phyloP scores from a whole-genome alignment of 2,329 filamentous ascomycete species.

The Fusarium foetens region DNA sequence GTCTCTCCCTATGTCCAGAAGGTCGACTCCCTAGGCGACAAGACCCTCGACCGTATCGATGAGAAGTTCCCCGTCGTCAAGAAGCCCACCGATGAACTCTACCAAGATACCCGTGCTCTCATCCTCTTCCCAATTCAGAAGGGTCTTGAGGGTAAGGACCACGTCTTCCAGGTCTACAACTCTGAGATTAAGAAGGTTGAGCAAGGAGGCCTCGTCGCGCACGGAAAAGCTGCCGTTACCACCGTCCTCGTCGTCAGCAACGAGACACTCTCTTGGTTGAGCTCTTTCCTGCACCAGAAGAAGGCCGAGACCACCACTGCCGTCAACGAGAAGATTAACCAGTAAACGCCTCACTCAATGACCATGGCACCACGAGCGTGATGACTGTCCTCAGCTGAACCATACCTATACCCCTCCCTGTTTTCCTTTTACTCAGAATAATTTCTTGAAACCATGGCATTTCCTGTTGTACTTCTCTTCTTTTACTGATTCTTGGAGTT shows the following conservation, averaged over 20 bases:
- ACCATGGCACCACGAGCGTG: slow-evolving; percentile 17
- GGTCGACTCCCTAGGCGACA: slow-evolving; percentile 80
- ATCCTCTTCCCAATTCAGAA: slow-evolving; percentile 72
- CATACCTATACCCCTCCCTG: slow-evolving; percentile 41
- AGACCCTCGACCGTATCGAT: slow-evolving; percentile 76
- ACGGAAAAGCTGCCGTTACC: slow-evolving; percentile 75
- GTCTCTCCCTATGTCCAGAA: slow-evolving; percentile 86
- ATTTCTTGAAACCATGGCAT: slow-evolving; percentile 7
- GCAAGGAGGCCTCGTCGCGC: slow-evolving; percentile 71
- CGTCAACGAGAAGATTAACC: slow-evolving; percentile 62
- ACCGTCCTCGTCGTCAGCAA: slow-evolving; percentile 74
- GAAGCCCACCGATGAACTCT: slow-evolving; percentile 78
- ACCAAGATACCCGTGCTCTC: slow-evolving; percentile 69
- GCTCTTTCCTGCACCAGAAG: slow-evolving; percentile 67
- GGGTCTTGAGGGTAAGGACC: slow-evolving; percentile 69
- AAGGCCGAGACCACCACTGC: slow-evolving; percentile 69
- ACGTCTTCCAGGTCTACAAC: slow-evolving; percentile 66
- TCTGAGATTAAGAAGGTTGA: slow-evolving; percentile 71
- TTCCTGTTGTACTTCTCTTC: slow-evolving; percentile 19
- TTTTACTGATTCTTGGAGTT: slow-evolving; percentile 16
- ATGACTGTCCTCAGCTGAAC: slow-evolving; percentile 17
- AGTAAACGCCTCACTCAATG: slow-evolving; percentile 46
- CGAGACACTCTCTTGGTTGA: slow-evolving; percentile 71
- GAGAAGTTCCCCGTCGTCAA: slow-evolving; percentile 77
- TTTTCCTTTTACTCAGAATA: slow-evolving; percentile 17